phyloP scores from a whole-genome alignment of 106 monocot genomes.

The Dendrobium huoshanense region DNA sequence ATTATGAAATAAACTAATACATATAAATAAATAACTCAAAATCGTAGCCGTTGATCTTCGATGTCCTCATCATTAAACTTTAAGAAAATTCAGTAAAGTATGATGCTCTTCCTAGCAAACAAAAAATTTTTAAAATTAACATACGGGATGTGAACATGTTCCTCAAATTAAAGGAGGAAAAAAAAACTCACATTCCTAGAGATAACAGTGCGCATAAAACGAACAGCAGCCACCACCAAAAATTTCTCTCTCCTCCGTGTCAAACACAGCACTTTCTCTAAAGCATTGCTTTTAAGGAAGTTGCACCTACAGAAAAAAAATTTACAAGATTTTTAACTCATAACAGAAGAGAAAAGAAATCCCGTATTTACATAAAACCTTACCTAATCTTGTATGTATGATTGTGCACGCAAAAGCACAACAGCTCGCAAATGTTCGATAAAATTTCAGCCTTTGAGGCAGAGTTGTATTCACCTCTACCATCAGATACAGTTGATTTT shows the following conservation, averaged over 20 bases:
- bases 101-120: neutral
- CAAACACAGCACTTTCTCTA: conserved; percentile 78
- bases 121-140: neutral
- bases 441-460: conserved; percentile 82
- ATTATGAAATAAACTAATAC: too few species aligned
- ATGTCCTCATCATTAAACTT: neutral
- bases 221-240: conserved; percentile 84
- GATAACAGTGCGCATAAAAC: conserved; percentile 81
- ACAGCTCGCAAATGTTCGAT: conserved; percentile 85
- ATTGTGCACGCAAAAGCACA: conserved; percentile 90
- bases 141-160: neutral
- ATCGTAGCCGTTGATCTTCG: too few species aligned
- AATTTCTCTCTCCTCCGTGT: conserved; percentile 75
- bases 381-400: conserved; percentile 95
- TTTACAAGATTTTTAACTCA: neutral
- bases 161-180: neutral
- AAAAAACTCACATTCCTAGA: conserved; percentile 76
- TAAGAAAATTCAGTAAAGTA: neutral
- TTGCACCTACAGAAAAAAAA: conserved; percentile 46
- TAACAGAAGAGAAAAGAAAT: conserved; percentile 6
- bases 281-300: conserved; percentile 83
- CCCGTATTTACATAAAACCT: conserved; percentile 13
- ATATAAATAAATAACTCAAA: too few species aligned
- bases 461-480: conserved; percentile 16
- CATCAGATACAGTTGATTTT: conserved; percentile 18